These are phyloP conservation scores for Leccinum truebloodii DNA, from an alignment of 768 basidiomycete species.

Conservation along the genomic window DNA sequence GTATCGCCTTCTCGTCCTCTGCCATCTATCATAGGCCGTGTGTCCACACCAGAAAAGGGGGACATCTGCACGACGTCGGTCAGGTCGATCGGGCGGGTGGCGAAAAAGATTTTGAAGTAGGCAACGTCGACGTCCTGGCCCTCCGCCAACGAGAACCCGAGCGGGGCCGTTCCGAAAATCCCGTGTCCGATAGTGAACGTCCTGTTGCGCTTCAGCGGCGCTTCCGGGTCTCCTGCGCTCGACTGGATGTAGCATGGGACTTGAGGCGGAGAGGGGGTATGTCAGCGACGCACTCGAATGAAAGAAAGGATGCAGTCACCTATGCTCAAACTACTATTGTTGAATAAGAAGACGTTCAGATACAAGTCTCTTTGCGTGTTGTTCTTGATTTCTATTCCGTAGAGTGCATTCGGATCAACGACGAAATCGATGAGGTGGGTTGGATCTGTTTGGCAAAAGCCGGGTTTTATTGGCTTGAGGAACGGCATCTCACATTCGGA, in stretches of 20 bases:
- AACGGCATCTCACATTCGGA: neutral
- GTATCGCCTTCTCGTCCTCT: neutral
- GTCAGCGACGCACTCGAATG: neutral
- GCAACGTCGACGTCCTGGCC: neutral
- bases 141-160: conserved; percentile 3
- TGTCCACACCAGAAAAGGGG: conserved; percentile 16
- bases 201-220: neutral
- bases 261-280: neutral
- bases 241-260: neutral
- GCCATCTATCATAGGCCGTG: neutral
- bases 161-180: neutral
- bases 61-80: neutral
- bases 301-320: neutral
- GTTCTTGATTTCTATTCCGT: conserved; percentile 12
- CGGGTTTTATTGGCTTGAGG: neutral
- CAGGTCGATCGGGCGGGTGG: neutral
- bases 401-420: neutral
- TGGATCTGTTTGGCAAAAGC: neutral
- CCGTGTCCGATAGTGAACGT: neutral
- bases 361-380: conserved; percentile 1
- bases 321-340: neutral
- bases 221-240: neutral
- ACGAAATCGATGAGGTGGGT: neutral
- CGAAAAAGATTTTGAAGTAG: neutral
- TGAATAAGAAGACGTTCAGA: neutral